Conservation (phyloP, 2,329 filamentous ascomycete species). For the Biscogniauxia marginata region DNA sequence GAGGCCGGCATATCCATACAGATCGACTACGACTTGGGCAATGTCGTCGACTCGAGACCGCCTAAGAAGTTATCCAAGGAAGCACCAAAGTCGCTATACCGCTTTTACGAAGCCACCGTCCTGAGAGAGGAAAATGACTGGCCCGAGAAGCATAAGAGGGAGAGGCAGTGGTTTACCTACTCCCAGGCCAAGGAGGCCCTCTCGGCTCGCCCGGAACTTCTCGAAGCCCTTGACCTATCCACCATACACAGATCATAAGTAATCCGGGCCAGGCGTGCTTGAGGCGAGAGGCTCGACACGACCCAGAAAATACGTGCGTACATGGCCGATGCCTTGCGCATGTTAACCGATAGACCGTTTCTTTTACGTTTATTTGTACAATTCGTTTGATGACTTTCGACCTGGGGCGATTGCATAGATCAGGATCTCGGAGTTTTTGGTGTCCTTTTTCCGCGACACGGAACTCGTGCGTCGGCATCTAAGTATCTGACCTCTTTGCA, state of each 20-base stretch:
- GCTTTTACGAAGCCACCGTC: constrained; percentile 87
- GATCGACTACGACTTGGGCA: constrained; percentile 80
- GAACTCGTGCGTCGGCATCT: constrained; percentile 14
- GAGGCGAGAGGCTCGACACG: neutral
- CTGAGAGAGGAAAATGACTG: constrained; percentile 80
- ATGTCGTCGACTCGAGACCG: constrained; percentile 79
- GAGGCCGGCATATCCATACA: constrained; percentile 89
- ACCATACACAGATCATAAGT: constrained; percentile 56
- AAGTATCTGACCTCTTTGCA: constrained; percentile 14
- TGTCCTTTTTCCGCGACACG: constrained; percentile 20
- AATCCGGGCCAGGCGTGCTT: constrained; percentile 10
- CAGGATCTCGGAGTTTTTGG: constrained; percentile 32
- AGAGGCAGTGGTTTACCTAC: constrained; percentile 87
- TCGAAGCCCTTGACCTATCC: constrained; percentile 82
- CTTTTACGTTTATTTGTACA: constrained; percentile 12
- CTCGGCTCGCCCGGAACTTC: constrained; percentile 76
- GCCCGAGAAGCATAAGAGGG: constrained; percentile 92
- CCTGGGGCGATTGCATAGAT: constrained; percentile 32
- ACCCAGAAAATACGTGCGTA: neutral
- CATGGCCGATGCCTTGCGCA: neutral
- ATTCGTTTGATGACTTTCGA: constrained; percentile 13
- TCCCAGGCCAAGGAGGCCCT: constrained; percentile 76
- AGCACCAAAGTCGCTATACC: constrained; percentile 63
- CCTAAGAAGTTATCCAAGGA: constrained; percentile 70
- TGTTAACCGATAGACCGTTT: neutral